These are phyloP conservation scores for Tilletia horrida DNA, from an alignment of 1,284 basidiomycete species.

Conservation along the genomic window DNA sequence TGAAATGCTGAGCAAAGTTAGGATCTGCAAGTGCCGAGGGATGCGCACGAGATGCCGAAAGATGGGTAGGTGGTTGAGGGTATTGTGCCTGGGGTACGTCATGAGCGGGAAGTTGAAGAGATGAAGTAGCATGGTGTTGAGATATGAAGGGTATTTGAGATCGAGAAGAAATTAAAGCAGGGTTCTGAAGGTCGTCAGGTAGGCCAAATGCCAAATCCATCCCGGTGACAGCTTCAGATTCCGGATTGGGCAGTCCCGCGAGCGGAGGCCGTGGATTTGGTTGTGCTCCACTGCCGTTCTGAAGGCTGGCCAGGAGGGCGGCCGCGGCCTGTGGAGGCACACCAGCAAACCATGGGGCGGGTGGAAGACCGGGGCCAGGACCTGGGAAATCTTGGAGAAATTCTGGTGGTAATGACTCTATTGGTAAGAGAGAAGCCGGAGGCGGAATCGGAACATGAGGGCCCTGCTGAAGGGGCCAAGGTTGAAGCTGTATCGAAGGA, in stretches of 20 bases:
- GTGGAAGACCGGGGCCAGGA: not conserved
- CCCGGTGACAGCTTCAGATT: not conserved
- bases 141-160: constrained; percentile 14
- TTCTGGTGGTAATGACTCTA: not conserved
- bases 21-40: too few species aligned
- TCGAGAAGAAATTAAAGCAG: not conserved
- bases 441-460: constrained; percentile 17
- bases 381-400: not conserved
- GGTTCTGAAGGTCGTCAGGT: constrained; percentile 59
- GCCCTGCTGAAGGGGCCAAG: constrained; percentile 19
- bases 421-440: not conserved
- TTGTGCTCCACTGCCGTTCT: constrained; percentile 15
- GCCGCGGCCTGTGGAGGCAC: constrained; percentile 2
- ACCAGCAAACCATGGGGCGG: constrained; percentile 1
- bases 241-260: constrained; percentile 69
- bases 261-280: constrained; percentile 61
- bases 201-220: constrained; percentile 63
- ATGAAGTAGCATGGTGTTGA: not conserved
- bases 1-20: too few species aligned
- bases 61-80: too few species aligned
- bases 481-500: constrained; percentile 17
- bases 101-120: too few species aligned
- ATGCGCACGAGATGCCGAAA: too few species aligned
- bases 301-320: not conserved
- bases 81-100: too few species aligned